Percentiles rank a stretch among this genome's conserved stretches.
Conservation (phyloP, 495 filamentous ascomycete genomes). For the Cladorrhinum samala region DNA sequence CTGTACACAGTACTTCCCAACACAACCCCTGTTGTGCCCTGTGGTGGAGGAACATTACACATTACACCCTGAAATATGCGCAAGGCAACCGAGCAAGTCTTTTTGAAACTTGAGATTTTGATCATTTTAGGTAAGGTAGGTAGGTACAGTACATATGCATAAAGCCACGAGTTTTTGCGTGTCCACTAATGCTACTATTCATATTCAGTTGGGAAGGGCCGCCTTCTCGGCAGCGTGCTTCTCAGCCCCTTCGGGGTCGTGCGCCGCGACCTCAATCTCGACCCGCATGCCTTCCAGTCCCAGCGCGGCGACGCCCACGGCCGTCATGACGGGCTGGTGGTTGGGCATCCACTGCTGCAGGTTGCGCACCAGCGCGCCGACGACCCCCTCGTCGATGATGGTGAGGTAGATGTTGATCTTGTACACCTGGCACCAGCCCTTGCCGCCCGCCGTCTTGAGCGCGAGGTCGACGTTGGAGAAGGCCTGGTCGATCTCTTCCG, state of each 20-base stretch:
- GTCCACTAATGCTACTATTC: too few relatives aligned
- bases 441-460: constrained; percentile 9
- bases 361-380: constrained; percentile 3
- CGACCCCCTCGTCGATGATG: constrained; percentile 7
- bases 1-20: too few relatives aligned
- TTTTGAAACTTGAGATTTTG: too few relatives aligned
- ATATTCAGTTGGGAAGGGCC: not conserved
- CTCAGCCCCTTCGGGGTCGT: not conserved
- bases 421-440: constrained; percentile 15
- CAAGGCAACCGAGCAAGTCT: too few relatives aligned
- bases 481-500: constrained; percentile 15
- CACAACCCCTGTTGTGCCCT: too few relatives aligned
- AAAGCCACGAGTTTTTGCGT: too few relatives aligned
- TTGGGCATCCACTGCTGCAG: constrained; percentile 14
- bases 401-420: constrained; percentile 9
- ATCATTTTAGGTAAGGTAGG: too few relatives aligned
- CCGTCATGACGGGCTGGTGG: constrained; percentile 18
- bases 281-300: constrained; percentile 16
- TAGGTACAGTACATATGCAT: too few relatives aligned
- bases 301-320: constrained; percentile 9
- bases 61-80: too few relatives aligned
- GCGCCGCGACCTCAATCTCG: constrained; percentile 13
- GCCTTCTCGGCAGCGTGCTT: not conserved
- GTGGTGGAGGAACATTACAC: too few relatives aligned
- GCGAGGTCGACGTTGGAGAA: constrained; percentile 15